Conservation (phyloP, 176 grass and related monocot species). For the Poa pratensis region DNA sequence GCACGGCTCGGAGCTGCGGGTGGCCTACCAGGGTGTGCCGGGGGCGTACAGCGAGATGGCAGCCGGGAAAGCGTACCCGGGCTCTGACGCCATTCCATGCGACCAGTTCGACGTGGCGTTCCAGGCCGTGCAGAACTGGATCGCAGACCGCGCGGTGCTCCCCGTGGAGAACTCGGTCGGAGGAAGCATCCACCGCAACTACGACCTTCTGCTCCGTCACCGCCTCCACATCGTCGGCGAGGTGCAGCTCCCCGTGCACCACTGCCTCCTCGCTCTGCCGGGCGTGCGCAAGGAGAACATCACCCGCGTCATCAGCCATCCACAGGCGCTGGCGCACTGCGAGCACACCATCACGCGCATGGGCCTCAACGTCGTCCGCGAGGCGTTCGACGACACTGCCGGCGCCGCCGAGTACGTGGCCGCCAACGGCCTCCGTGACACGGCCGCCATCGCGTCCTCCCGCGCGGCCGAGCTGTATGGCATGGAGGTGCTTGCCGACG, state of each 20-base stretch:
- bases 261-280: slow-evolving; percentile 85
- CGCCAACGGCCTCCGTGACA: slow-evolving; percentile 70
- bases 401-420: slow-evolving; percentile 80
- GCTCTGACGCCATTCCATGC: too few species aligned
- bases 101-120: slow-evolving; percentile 37
- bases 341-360: slow-evolving; percentile 78
- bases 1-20: too few species aligned
- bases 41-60: too few species aligned
- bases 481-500: slow-evolving; percentile 74
- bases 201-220: slow-evolving; percentile 91
- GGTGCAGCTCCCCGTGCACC: slow-evolving; percentile 89
- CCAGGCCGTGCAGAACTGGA: slow-evolving; percentile 86
- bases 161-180: slow-evolving; percentile 95
- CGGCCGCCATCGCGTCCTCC: slow-evolving; percentile 83
- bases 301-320: slow-evolving; percentile 85
- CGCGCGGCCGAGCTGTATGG: slow-evolving; percentile 89
- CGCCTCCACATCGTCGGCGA: slow-evolving; percentile 93
- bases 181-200: slow-evolving; percentile 97
- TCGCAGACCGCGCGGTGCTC: slow-evolving; percentile 91
- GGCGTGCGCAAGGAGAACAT: slow-evolving; percentile 89
- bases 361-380: slow-evolving; percentile 83
- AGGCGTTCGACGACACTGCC: slow-evolving; percentile 92
- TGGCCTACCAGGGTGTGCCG: too few species aligned
- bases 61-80: too few species aligned
- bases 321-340: slow-evolving; percentile 89